Evolutionary conservation across 108 stramenopile species (phyloP).

Genomic region (Craspedostauros australis): DNA sequence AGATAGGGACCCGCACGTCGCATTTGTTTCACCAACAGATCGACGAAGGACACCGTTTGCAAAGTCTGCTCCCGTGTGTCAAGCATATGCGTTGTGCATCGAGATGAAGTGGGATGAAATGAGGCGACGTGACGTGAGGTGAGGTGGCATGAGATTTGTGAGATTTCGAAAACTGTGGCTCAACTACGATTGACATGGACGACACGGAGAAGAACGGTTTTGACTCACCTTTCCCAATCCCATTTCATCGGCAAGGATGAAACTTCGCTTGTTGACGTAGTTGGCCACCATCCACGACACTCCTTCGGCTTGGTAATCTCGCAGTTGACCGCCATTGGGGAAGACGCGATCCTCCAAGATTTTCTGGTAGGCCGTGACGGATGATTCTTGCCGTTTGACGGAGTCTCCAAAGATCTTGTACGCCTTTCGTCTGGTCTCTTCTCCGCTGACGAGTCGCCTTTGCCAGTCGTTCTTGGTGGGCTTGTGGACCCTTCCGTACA

Average conservation of each 20-base stretch:
- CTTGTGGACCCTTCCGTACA: slow-evolving; percentile 38
- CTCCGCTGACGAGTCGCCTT: slow-evolving; percentile 9
- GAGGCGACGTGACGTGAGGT: neutral
- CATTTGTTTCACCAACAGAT: slow-evolving; percentile 49
- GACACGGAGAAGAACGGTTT: neutral
- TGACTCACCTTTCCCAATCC: slow-evolving; percentile 89
- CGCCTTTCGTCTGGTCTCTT: slow-evolving; percentile 37
- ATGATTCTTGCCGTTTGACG: slow-evolving; percentile 30
- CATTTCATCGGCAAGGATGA: slow-evolving; percentile 96
- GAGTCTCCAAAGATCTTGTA: slow-evolving; percentile 73
- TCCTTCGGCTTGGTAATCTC: slow-evolving; percentile 94
- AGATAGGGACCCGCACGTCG: slow-evolving; percentile 67
- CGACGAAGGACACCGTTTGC: slow-evolving; percentile 76
- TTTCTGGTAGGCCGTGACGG: slow-evolving; percentile 47
- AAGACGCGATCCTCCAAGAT: slow-evolving; percentile 43
- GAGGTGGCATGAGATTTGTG: neutral
- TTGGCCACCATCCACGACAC: slow-evolving; percentile 87
- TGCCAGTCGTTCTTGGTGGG: slow-evolving; percentile 41
- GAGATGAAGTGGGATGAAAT: neutral
- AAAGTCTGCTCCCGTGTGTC: slow-evolving; percentile 55
- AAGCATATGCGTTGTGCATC: neutral
- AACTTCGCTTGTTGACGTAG: slow-evolving; percentile 63
- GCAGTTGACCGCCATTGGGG: slow-evolving; percentile 75
- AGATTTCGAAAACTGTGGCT: neutral
- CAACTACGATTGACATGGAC: neutral